These are phyloP conservation scores for Tetradesmus lagerheimii DNA, from an alignment of 139 green algal genomes.

Conservation along the genomic window DNA sequence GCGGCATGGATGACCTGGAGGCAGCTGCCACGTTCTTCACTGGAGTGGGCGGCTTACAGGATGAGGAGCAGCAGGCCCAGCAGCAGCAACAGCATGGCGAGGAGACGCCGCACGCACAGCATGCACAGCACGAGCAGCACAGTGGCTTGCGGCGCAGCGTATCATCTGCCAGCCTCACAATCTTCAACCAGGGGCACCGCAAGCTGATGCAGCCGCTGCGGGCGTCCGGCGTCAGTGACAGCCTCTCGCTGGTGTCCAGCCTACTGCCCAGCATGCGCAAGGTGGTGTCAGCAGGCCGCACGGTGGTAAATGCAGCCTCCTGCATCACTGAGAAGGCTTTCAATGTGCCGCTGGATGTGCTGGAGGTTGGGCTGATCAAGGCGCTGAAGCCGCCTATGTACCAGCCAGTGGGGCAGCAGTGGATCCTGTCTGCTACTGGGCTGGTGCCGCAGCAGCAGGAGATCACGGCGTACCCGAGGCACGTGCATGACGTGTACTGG, in stretches of 20 bases:
- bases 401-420: conserved; percentile 43
- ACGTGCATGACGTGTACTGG: conserved; percentile 41
- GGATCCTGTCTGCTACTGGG: conserved; percentile 38
- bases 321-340: neutral
- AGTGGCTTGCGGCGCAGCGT: neutral
- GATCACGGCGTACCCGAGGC: conserved; percentile 3
- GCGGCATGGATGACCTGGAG: neutral
- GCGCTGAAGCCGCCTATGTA: conserved; percentile 43
- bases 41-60: neutral
- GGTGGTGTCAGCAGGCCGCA: conserved; percentile 7
- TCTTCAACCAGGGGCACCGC: neutral
- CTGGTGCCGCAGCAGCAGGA: conserved; percentile 45
- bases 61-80: neutral
- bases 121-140: neutral
- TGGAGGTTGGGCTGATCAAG: conserved; percentile 34
- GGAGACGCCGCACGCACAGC: neutral
- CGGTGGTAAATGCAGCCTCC: neutral
- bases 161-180: conserved; percentile 15
- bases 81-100: neutral
- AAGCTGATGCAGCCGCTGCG: conserved; percentile 26
- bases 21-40: neutral
- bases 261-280: conserved; percentile 38
- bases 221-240: neutral
- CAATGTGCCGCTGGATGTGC: conserved; percentile 21
- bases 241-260: neutral